Base-by-base conservation (phyloP, 805 yeast species). In the Yarrowia yakushimensis region DNA sequence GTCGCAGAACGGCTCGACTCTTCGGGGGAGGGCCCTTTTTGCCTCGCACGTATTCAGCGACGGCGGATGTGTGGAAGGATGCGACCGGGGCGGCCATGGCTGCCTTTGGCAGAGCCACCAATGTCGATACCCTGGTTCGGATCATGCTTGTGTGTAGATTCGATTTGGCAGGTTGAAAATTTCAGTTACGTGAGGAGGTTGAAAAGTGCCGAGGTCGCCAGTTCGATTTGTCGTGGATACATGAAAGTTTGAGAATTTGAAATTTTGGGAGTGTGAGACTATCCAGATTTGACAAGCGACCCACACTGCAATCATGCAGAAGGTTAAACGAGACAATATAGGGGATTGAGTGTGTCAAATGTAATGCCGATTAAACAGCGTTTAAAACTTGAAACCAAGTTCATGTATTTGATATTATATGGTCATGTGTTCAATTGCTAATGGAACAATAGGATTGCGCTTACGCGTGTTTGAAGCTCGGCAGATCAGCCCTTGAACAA, bases 1-100 rank as follows among this genome's bases (percentile, higher is more conserved):
- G 54, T 8, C 43, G 30, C 23, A 25, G 25, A 25, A 15, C 27
- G 25, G 41, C 42, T 23, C 62, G 62, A 25, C 45, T 34, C 36
- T 41, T 55, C 28, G 61, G 48, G 39, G 61, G 60, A 25, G 60
- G 48, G 30, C 37, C 48, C 37, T 28, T 28, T 28, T 30, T 39
- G 18, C 39, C 48, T 20, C 48, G 39, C 30, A 30, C 31, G 31
- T 34, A n/a, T 42, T 50, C 57, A 27, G 23, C 59, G 18, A 52
- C 33, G 22, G 59, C 43, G 13, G 59, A 52, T 52, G 59, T 52
- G 59, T 52, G 59, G 33, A 52, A 52, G 13, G 59, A 25, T 12
- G 59, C 31, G 13, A 36, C 43, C 3, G 59, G 59, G 31, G 43
- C 57, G 42, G 33, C 57, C 22, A 23, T 18, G 43, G 25, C 59